These are phyloP conservation scores for Phytophthora megakarya DNA, from an alignment of 352 stramenopile genomes.

Conservation along the genomic window DNA sequence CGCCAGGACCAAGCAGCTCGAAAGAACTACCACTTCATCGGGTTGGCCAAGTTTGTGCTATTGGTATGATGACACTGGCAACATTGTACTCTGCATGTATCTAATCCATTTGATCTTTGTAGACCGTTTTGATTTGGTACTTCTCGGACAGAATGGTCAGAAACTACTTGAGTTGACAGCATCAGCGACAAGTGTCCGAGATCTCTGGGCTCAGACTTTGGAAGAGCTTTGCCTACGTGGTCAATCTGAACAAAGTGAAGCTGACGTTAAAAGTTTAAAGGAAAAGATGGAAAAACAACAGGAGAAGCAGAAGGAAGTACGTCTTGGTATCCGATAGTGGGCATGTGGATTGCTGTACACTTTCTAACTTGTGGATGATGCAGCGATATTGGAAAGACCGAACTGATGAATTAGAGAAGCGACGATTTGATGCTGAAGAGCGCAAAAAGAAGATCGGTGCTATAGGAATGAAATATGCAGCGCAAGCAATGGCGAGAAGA, in stretches of 20 bases:
- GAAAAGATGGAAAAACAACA: slow-evolving; percentile 61
- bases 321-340: neutral
- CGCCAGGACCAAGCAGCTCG: slow-evolving; percentile 39
- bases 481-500: slow-evolving; percentile 48
- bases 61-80: slow-evolving; percentile 33
- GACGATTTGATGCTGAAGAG: slow-evolving; percentile 63
- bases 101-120: slow-evolving; percentile 1
- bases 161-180: slow-evolving; percentile 71
- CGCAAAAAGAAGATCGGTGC: slow-evolving; percentile 77
- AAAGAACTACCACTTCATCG: slow-evolving; percentile 60
- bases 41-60: slow-evolving; percentile 62
- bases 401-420: slow-evolving; percentile 62
- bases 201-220: slow-evolving; percentile 73
- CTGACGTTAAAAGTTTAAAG: slow-evolving; percentile 47
- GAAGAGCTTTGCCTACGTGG: slow-evolving; percentile 54
- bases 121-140: slow-evolving; percentile 51
- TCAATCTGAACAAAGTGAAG: slow-evolving; percentile 30
- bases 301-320: slow-evolving; percentile 66
- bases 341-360: neutral
- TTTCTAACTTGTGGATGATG: neutral
- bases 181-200: slow-evolving; percentile 40
- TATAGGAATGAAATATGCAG: slow-evolving; percentile 78
- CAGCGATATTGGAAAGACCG: slow-evolving; percentile 80
- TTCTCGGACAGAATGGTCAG: slow-evolving; percentile 57
- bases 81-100: neutral